Evolutionary conservation across 1,139 yeast genomes (phyloP), one percentile per base, ranked within the genome.

Genomic region (Tardiomyces digboiensis): DNA sequence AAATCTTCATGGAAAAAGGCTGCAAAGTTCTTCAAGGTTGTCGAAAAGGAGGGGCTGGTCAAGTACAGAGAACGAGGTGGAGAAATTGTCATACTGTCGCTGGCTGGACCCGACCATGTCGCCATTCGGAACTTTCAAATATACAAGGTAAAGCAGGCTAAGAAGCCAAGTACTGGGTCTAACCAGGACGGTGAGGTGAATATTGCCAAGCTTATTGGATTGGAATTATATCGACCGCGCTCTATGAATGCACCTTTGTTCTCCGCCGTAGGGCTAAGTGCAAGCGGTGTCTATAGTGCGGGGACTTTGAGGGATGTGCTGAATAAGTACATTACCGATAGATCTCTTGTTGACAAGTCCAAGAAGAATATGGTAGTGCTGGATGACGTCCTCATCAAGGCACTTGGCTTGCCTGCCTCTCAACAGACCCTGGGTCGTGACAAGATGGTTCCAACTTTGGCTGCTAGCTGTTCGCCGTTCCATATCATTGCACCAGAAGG

Each of bases 1-100:
- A 82, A 79, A 55, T 81, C 96, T 0, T 77, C 89, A 2, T 89
- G 94, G 94, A 88, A 84, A 61, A 91, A 91, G 58, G 78, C 93
- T 1, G 74, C 89, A 19, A 89, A 88, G 61, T 87, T 80, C 56
- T 67, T 89, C 45, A 89, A 87, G 58, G 80, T 83, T 4, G 86
- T 88, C 81, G 95, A 84, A 51, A 89, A 87, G 58, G 71, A 73
- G 42, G 77, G 78, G 1, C 75, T 81, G 46, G 52, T 86, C 21
- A 75, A 75, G 44, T 64, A 80, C 14, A 85, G 86, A 53, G 94
- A 91, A 10, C 83, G 86, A 54, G 83, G 74, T 19, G 93, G 89
- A 49, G 94, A 84, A 56, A 66, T 86, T 23, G 72, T 75, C 0
- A 67, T 88, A 13, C 68, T 72, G 7, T 67, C 75, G 2, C 55